Evolutionary conservation across 345 rosid species (phyloP).

Genomic region (Eucalyptus caleyi): DNA sequence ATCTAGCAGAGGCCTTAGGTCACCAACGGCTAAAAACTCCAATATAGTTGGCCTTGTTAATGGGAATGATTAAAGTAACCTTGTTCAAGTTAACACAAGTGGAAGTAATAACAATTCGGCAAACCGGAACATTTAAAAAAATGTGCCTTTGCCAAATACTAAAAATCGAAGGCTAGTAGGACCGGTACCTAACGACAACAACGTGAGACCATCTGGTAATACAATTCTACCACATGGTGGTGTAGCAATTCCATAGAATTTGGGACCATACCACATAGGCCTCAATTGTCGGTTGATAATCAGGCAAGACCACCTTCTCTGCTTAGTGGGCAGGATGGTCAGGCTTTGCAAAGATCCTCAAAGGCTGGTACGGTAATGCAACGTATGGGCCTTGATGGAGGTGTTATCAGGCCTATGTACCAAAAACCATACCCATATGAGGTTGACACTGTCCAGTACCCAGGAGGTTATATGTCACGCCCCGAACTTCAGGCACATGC

Average conservation of each 20-base stretch:
- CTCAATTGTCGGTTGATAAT: neutral
- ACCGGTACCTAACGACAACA: neutral
- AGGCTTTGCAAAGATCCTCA: neutral
- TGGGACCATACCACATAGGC: neutral
- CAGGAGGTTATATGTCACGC: neutral
- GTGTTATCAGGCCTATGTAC: neutral
- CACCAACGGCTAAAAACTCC: neutral
- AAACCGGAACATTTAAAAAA: neutral
- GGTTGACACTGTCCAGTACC: neutral
- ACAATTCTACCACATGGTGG: neutral
- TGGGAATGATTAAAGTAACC: neutral
- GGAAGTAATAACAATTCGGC: neutral
- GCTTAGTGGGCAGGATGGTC: neutral
- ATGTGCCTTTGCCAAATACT: neutral
- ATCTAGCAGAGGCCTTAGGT: neutral
- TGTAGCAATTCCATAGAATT: neutral
- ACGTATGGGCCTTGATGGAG: neutral
- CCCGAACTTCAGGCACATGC: too few relatives aligned
- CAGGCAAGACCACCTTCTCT: neutral
- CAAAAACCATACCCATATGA: neutral
- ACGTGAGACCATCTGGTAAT: neutral
- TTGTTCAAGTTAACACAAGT: neutral
- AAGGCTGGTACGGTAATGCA: neutral
- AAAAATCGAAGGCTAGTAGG: neutral
- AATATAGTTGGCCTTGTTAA: neutral